Conservation (phyloP, 352 stramenopile species). For the Pythium scleroteichum region DNA sequence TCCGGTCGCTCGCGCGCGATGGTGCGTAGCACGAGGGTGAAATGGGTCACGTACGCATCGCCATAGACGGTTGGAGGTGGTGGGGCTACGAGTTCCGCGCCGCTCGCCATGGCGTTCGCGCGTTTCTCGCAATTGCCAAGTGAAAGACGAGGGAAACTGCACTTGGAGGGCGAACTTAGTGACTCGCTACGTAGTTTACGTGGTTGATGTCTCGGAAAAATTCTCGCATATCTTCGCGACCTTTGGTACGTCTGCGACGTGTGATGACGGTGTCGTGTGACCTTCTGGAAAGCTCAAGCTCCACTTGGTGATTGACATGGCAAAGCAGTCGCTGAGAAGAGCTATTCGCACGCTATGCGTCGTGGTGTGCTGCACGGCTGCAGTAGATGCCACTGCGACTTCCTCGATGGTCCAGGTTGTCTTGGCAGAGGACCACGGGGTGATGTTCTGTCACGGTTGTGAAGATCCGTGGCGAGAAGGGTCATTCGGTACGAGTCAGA, state of each 20-base stretch:
- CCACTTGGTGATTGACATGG: too few species aligned
- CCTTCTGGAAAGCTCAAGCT: too few species aligned
- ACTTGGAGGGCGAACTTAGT: constrained; percentile 20
- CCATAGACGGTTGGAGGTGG: constrained; percentile 22
- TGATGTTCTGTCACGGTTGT: constrained; percentile 32
- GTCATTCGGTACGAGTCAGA: constrained; percentile 12
- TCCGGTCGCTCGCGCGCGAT: constrained; percentile 48
- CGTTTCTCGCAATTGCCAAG: not conserved
- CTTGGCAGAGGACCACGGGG: constrained; percentile 24
- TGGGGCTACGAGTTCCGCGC: not conserved
- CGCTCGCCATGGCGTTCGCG: constrained; percentile 1
- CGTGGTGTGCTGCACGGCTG: not conserved
- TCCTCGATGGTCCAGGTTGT: constrained; percentile 14
- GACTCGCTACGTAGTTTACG: not conserved
- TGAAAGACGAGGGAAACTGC: constrained; percentile 7
- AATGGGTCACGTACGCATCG: constrained; percentile 71
- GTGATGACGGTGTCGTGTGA: too few species aligned
- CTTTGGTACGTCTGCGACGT: not conserved
- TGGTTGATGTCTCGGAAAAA: too few species aligned
- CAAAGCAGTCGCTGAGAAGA: too few species aligned
- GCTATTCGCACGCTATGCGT: not conserved
- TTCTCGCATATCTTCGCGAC: constrained; percentile 13
- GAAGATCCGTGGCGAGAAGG: constrained; percentile 27
- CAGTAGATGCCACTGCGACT: not conserved
- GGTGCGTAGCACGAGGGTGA: constrained; percentile 52